A percentile compares a stretch with the other conserved stretches of the same genome.
Evolutionary conservation across 371 early-diverging fungal genomes (phyloP).

Genomic region (Apophysomyces variabilis): DNA sequence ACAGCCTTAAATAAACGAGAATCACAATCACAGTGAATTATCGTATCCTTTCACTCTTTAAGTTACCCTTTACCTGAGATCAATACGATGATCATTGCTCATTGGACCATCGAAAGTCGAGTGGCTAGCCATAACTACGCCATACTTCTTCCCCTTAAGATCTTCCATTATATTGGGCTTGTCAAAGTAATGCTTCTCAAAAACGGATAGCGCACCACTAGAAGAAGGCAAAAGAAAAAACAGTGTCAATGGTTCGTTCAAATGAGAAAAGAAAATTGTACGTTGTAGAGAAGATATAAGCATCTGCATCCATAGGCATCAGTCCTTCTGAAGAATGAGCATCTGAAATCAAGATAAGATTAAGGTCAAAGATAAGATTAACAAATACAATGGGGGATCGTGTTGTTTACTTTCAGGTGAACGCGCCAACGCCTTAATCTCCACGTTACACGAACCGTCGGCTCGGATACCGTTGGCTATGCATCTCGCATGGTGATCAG

Average conservation of each 20-base stretch:
- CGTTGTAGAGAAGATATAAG: constrained; percentile 30
- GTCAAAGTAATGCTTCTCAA: constrained; percentile 31
- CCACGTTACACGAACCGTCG: constrained; percentile 14
- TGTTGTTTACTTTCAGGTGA: constrained; percentile 15
- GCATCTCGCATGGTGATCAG: constrained; percentile 21
- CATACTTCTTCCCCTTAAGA: constrained; percentile 24
- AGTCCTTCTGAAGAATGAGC: constrained; percentile 10
- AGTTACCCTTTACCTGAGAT: constrained; percentile 14
- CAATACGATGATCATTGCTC: constrained; percentile 18
- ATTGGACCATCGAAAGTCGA: constrained; percentile 31
- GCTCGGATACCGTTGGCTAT: constrained; percentile 24
- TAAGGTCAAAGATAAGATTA: constrained; percentile 4
- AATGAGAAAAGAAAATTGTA: not conserved
- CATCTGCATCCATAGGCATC: constrained; percentile 23
- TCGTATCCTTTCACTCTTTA: not conserved
- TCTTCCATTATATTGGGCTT: constrained; percentile 12
- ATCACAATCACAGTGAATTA: too few relatives aligned
- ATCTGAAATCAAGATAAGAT: constrained; percentile 4
- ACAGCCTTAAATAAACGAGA: not conserved
- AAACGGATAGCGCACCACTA: constrained; percentile 31
- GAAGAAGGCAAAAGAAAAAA: not conserved
- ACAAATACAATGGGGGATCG: not conserved
- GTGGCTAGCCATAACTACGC: constrained; percentile 24
- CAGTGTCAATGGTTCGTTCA: not conserved
- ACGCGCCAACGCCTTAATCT: constrained; percentile 27